Evolutionary conservation across 2,329 filamentous ascomycete genomes (phyloP), one percentile per base, ranked within the genome.

Genomic region (Penicillium sp.): DNA sequence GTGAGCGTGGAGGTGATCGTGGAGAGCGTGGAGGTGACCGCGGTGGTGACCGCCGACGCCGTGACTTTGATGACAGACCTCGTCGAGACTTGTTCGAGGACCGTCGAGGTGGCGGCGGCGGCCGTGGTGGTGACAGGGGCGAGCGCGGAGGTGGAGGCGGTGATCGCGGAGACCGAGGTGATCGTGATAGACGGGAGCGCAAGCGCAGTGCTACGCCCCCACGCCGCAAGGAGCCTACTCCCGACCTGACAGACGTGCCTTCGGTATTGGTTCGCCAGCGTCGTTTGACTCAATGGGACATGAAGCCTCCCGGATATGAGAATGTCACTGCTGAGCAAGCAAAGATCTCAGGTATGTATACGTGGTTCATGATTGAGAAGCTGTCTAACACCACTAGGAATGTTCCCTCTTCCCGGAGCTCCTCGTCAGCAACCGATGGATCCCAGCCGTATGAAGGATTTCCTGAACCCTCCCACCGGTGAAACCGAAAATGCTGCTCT

Each of bases 321-420:
- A 96, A 94, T 74, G 93, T 99, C 61, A 97, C 94, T 2, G 92
- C 94, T 21, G 95, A 99, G 75, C 95, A 99, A 74, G 95, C 94
- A 47, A 99, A 99, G 80, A 83, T 99, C 42, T 99, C 95, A 3
- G 86, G 78, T 77, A 65, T 48, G 34, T 50, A n/a, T 29, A 11
- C 51, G 10, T 36, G 41, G 10, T 34, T 43, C 5, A 40, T 42
- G 39, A 3, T 5, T 18, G 14, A 34, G 40, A 24, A 36, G 41
- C 7, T 24, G 9, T 32, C 45, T 59, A 38, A 50, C 36, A 9
- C 36, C 14, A 45, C 41, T 34, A 62, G 88, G 93, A 79, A 97
- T 99, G 94, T 99, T 99, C 79, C 92, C 95, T 56, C 85, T 99
- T 43, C 94, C 94, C 3, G 94, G 94, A 61, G 94, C 94, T 57